These are phyloP conservation scores for Delonix regia DNA, from an alignment of 306 rosid species.

Conservation along the genomic window DNA sequence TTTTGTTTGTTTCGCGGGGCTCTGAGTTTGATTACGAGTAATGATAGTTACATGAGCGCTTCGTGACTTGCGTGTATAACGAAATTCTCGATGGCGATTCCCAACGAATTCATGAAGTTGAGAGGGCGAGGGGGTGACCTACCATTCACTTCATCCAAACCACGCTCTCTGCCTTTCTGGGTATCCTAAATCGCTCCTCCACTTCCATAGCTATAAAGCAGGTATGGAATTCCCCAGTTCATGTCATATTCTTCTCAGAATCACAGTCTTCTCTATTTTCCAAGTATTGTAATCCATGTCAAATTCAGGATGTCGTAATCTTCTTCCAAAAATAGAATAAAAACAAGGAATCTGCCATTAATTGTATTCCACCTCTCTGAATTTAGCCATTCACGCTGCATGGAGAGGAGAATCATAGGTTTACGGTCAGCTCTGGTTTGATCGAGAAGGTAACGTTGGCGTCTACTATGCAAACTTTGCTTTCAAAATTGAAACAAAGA, in stretches of 20 bases:
- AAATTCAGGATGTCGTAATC: background rate
- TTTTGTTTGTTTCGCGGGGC: background rate
- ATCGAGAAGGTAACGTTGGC: background rate
- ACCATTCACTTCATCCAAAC: background rate
- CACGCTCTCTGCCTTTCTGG: background rate
- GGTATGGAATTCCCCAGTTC: background rate
- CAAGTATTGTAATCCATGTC: background rate
- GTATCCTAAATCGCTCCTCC: background rate
- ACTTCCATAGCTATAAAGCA: background rate
- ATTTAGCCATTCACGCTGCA: constrained; percentile 7
- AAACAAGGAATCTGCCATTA: background rate
- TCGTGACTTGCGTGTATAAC: background rate
- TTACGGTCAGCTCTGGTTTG: background rate
- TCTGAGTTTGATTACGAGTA: background rate
- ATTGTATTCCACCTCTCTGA: constrained; percentile 3
- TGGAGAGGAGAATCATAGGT: background rate
- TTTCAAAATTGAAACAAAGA: background rate
- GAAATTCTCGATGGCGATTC: background rate
- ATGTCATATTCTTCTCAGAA: background rate
- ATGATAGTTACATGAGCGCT: background rate
- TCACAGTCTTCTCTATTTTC: background rate
- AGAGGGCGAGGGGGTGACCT: background rate
- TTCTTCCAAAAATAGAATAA: background rate
- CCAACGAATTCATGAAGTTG: background rate
- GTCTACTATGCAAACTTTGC: background rate